A percentile compares a stretch with the other conserved stretches of the same genome.
Conservation (phyloP, 2,329 filamentous ascomycete species). For the Westerdykella aurantiaca region DNA sequence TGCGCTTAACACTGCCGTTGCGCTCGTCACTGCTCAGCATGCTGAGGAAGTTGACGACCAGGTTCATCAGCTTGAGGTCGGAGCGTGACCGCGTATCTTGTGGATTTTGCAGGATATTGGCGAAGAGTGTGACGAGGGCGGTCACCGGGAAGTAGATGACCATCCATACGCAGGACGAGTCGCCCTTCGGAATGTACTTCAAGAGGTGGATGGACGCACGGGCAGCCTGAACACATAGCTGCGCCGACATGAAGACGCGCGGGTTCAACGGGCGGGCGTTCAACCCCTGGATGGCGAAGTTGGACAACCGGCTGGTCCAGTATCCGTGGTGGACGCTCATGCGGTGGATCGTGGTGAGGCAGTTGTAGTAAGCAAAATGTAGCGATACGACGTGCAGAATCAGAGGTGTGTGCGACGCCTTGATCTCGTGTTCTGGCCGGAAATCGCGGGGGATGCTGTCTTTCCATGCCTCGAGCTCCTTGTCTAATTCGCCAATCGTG, state of each 20-base stretch:
- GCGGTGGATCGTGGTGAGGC: slow-evolving; percentile 91
- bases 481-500: slow-evolving; percentile 91
- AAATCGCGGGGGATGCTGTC: slow-evolving; percentile 92
- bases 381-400: slow-evolving; percentile 90
- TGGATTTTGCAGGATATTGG: slow-evolving; percentile 93
- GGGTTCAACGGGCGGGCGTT: slow-evolving; percentile 90
- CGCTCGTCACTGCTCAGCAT: slow-evolving; percentile 85
- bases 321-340: slow-evolving; percentile 98
- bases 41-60: slow-evolving; percentile 86
- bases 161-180: slow-evolving; percentile 93
- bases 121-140: slow-evolving; percentile 88
- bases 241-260: slow-evolving; percentile 87
- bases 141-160: slow-evolving; percentile 96
- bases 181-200: slow-evolving; percentile 92
- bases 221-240: slow-evolving; percentile 86
- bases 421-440: slow-evolving; percentile 94
- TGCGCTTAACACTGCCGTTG: slow-evolving; percentile 84
- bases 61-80: slow-evolving; percentile 84
- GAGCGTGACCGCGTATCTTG: slow-evolving; percentile 81
- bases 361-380: slow-evolving; percentile 97
- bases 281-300: slow-evolving; percentile 89
- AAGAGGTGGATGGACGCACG: slow-evolving; percentile 88
- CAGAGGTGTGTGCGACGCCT: slow-evolving; percentile 84
- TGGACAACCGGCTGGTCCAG: slow-evolving; percentile 91
- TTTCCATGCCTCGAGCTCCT: slow-evolving; percentile 83